phyloP scores from a whole-genome alignment of 768 basidiomycete genomes.

The Russula dissimulans region DNA sequence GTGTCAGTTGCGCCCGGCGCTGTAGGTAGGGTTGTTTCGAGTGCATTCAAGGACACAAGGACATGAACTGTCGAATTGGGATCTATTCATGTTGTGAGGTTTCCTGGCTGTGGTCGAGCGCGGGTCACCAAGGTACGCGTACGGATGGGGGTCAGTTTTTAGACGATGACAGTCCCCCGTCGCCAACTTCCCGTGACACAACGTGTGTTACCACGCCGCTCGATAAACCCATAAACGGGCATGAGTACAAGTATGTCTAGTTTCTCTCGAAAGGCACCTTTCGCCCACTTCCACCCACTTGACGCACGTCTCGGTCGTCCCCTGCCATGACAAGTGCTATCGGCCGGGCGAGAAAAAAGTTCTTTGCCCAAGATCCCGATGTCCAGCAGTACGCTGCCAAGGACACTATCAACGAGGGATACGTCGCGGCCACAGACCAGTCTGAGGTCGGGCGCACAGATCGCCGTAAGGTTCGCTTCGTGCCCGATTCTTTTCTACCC shows the following conservation, averaged over 20 bases:
- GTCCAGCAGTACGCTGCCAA: conserved; percentile 43
- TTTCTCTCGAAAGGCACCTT: not conserved
- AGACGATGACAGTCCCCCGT: no score
- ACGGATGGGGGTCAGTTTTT: no score
- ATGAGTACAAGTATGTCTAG: not conserved
- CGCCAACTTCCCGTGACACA: not conserved
- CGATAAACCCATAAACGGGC: not conserved
- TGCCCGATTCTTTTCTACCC: not conserved
- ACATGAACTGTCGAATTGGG: no score
- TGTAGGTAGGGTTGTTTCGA: not conserved
- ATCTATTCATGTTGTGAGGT: no score
- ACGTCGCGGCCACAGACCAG: no score
- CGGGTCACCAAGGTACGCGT: no score
- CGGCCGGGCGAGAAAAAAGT: conserved; percentile 42
- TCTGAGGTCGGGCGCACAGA: conserved; percentile 19
- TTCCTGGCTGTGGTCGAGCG: no score
- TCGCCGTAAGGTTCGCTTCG: conserved; percentile 42
- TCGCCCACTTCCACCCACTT: not conserved
- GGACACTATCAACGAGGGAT: conserved; percentile 65
- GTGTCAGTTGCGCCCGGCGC: not conserved
- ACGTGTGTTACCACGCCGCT: not conserved
- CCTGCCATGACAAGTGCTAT: conserved; percentile 19
- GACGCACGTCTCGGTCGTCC: not conserved
- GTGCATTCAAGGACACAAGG: no score
- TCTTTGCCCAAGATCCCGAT: conserved; percentile 33